Evolutionary conservation across 1,284 basidiomycete genomes (phyloP).

Genomic region (Fistulinella cinereoalba): DNA sequence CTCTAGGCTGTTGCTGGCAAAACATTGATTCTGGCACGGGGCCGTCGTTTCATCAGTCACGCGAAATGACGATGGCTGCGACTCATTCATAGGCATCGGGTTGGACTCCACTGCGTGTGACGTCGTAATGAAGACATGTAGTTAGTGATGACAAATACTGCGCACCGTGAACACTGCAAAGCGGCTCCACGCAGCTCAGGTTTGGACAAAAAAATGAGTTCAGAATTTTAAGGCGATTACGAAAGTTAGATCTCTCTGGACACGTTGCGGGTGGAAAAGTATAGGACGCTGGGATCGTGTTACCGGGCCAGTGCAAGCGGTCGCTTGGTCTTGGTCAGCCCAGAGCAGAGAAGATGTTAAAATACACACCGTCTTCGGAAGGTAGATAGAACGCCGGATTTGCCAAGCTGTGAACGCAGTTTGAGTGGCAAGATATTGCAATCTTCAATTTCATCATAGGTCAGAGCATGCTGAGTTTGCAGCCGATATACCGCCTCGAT

Average conservation of each 20-base stretch:
- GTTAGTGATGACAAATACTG: not conserved
- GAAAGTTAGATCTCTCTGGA: conserved; percentile 24
- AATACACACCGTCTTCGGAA: conserved; percentile 37
- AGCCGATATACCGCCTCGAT: conserved; percentile 45
- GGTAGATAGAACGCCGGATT: conserved; percentile 31
- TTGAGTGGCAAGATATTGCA: conserved; percentile 41
- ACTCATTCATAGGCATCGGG: conserved; percentile 29
- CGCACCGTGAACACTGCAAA: conserved; percentile 51
- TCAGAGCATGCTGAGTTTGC: conserved; percentile 33
- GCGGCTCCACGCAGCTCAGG: conserved; percentile 49
- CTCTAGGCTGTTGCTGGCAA: conserved; percentile 29
- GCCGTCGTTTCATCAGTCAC: conserved; percentile 20
- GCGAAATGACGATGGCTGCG: conserved; percentile 23
- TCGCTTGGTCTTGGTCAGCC: conserved; percentile 20
- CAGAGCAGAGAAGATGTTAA: not conserved
- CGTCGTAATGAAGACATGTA: conserved; percentile 21
- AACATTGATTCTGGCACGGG: conserved; percentile 42
- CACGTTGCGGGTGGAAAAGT: conserved; percentile 12
- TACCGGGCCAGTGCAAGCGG: conserved; percentile 26
- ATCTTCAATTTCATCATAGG: conserved; percentile 42
- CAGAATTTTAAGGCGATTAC: conserved; percentile 35
- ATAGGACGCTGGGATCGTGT: conserved; percentile 19
- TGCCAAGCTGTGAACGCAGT: conserved; percentile 27
- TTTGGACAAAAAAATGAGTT: conserved; percentile 51
- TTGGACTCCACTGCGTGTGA: conserved; percentile 33